A percentile compares a stretch with the other conserved stretches of the same genome.
Conservation (phyloP, 257 asterid genomes). For the Nicotiana obtusifolia region DNA sequence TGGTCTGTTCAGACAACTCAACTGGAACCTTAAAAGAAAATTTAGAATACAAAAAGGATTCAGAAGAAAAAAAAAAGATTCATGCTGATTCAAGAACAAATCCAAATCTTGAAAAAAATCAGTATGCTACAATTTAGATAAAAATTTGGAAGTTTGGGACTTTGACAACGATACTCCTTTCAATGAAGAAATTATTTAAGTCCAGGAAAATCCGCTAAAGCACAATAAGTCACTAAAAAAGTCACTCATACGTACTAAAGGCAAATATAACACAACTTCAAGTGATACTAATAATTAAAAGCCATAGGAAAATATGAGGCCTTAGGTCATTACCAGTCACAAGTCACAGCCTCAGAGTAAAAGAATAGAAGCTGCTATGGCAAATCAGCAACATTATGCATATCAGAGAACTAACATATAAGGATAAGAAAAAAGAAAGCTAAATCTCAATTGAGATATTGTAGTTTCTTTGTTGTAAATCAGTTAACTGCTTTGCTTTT, state of each 20-base stretch:
- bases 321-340: background rate
- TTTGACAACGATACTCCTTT: background rate
- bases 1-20: background rate
- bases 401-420: background rate
- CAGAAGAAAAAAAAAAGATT: background rate
- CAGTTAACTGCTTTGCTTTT: background rate
- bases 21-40: background rate
- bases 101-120: background rate
- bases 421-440: background rate
- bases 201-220: background rate
- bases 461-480: background rate
- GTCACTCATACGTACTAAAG: background rate
- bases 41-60: background rate
- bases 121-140: background rate
- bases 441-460: background rate
- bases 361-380: background rate
- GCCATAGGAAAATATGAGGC: background rate
- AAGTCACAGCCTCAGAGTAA: background rate
- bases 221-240: background rate
- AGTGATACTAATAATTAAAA: background rate
- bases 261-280: background rate
- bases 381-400: slow-evolving; percentile 7
- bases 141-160: background rate
- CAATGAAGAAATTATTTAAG: background rate
- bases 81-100: background rate